Base-by-base conservation (phyloP, 192 early-diverging fungal species). In the Podila minutissima region DNA sequence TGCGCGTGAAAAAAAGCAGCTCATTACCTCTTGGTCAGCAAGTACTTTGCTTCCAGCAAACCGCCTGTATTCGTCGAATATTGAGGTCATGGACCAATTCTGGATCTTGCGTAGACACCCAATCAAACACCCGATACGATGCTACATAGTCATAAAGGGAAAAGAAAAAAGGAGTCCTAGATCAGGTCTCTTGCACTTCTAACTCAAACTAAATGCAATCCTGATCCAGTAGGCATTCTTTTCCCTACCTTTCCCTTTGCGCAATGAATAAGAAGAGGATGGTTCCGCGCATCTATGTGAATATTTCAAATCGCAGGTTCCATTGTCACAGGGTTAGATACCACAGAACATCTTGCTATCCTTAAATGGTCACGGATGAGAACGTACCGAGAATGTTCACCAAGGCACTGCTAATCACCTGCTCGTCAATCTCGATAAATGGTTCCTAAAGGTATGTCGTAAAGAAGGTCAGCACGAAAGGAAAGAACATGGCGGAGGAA, bases 41-140 rank as follows among this genome's bases (percentile, higher is more conserved):
- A 98, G 75, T 26, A 96, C 91, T 82, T 95, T 96, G 19, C 91
- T 91, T 31, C 95, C 97, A 19, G 97, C 94, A 69, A 99, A 99
- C 49, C 96, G 83, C 55, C 95, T 85, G 74, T 98, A 99, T 85
- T 99, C 98, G 86, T 97, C 96, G 89, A 98, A 99, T 19, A 97
- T 98, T 7, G 94, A 93, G 0, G 98, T 95, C 91, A 97, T 92
- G 22, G 96, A 95, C 98, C 98, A 99, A 58, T 90, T 90, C 67
- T 98, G 96, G 58, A 97, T 86, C 82, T 97, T 98, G 28, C 98
- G 84, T 19, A 99, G 86, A 69, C 96, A 97, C 5, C 97, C 97
- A 22, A 99, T 91, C 28, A 99, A 62, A 74, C 97, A 99, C 8
- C 96, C 98, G 24, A 97, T 92, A 15, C 98, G 91, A 72, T 97